Percentiles rank a stretch among this genome's conserved stretches.
Evolutionary conservation across 371 early-diverging fungal species (phyloP).

Genomic region (Conidiobolus incongruus): DNA sequence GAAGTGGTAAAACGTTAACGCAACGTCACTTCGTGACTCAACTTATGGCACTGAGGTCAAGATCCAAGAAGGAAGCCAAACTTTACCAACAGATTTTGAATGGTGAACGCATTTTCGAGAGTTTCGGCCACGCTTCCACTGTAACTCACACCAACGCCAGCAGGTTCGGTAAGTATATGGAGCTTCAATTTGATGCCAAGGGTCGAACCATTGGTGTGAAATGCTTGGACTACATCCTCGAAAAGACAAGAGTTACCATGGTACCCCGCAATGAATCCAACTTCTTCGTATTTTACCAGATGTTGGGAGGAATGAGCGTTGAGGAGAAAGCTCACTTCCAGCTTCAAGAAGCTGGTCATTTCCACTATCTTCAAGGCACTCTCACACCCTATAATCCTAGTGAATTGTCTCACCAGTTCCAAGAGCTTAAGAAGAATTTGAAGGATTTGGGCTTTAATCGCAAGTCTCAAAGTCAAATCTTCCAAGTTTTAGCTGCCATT

Average conservation of each 20-base stretch:
- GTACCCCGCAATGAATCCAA: conserved; percentile 38
- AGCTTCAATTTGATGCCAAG: conserved; percentile 71
- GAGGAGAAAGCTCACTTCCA: conserved; percentile 26
- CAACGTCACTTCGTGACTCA: conserved; percentile 31
- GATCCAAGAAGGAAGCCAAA: conserved; percentile 60
- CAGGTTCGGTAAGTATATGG: conserved; percentile 74
- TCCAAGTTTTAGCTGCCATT: conserved; percentile 70
- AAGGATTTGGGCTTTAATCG: conserved; percentile 59
- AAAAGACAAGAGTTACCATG: conserved; percentile 48
- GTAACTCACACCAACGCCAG: conserved; percentile 54
- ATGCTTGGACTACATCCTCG: conserved; percentile 75
- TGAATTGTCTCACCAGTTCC: conserved; percentile 25
- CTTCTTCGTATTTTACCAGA: conserved; percentile 82
- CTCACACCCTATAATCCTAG: conserved; percentile 8
- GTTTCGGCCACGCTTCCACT: conserved; percentile 72
- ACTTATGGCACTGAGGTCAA: conserved; percentile 38
- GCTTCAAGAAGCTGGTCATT: conserved; percentile 20
- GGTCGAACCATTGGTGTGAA: conserved; percentile 77
- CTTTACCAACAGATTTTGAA: conserved; percentile 46
- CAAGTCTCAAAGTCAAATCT: conserved; percentile 55
- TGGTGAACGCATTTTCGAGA: conserved; percentile 44
- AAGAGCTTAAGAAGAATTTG: conserved; percentile 42
- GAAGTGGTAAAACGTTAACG: conserved; percentile 69
- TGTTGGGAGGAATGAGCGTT: conserved; percentile 31
- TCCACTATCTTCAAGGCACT: conserved; percentile 21